Percentiles rank a stretch among this genome's conserved stretches.
Conservation (phyloP, 108 stramenopile genomes). For the Cylindrotheca fusiformis region DNA sequence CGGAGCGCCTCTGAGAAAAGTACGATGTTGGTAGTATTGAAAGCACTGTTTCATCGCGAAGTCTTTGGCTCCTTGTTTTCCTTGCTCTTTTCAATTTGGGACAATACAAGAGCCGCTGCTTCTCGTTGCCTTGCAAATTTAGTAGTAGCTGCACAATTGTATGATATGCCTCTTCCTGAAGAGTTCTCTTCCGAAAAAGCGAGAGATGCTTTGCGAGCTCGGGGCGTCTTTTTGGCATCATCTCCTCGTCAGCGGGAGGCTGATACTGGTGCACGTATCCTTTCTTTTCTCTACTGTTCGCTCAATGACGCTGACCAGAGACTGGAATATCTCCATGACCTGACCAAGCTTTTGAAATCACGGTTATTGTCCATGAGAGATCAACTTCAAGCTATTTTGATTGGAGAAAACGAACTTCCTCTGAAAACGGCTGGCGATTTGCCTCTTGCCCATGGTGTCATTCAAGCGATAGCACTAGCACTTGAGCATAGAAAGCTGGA, state of each 20-base stretch:
- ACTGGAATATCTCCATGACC: slow-evolving; percentile 2
- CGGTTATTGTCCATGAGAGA: slow-evolving; percentile 27
- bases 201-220: slow-evolving; percentile 5
- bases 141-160: slow-evolving; percentile 22
- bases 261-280: slow-evolving; percentile 57
- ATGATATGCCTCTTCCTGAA: slow-evolving; percentile 16
- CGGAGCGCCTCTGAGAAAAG: slow-evolving; percentile 12
- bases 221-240: slow-evolving; percentile 52
- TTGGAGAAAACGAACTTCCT: neutral
- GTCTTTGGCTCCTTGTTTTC: slow-evolving; percentile 39
- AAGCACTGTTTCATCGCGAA: slow-evolving; percentile 25
- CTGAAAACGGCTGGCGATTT: slow-evolving; percentile 14
- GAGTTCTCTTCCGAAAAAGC: slow-evolving; percentile 5
- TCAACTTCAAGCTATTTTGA: slow-evolving; percentile 14
- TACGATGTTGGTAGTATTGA: slow-evolving; percentile 18
- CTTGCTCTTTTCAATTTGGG: slow-evolving; percentile 56
- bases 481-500: slow-evolving; percentile 19
- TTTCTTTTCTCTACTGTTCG: slow-evolving; percentile 38
- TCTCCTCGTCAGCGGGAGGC: slow-evolving; percentile 66
- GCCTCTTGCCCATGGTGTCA: slow-evolving; percentile 67
- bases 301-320: slow-evolving; percentile 1
- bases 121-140: slow-evolving; percentile 25
- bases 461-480: slow-evolving; percentile 37
- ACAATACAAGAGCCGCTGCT: slow-evolving; percentile 34
- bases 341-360: slow-evolving; percentile 12